Evolutionary conservation across 352 stramenopile species (phyloP), one percentile per base, ranked within the genome.

Genomic region (Phytopythium aichiense): DNA sequence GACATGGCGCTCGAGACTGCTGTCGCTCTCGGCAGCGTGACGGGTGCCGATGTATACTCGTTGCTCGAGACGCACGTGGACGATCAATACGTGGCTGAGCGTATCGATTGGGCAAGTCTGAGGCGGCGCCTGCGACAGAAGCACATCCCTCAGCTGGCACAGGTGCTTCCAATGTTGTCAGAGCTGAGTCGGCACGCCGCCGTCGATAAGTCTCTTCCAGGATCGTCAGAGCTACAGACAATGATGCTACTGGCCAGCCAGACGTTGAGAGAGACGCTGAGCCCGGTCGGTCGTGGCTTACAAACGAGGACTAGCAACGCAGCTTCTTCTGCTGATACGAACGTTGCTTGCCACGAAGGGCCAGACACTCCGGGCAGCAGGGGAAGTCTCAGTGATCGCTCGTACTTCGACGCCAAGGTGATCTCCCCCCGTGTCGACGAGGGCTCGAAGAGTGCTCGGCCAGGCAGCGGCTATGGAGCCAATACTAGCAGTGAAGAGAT

Each of bases 31-130:
- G 57, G 61, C 18, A 60, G 35, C 7, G 61, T 79, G 12, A 76
- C 74, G 8, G 23, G 52, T 6, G 65, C 60, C 37, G 79, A 90
- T 37, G 64, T 92, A 20, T 73, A 70, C 16, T 65, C 73, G 7
- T 43, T 87, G 15, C 49, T 90, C 0, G 79, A 87, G 50, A 56
- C 60, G 0, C 63, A 68, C 25, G 55, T 88, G 8, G 80, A 89
- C 22, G 76, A 89, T 28, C 79, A 88, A 22, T 84, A 72, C 48
- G 69, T 77, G 20, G 38, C 77, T 12, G 72, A 87, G 20, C 74
- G 75, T 42, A 65, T 87, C 22, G 79, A 89, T 63, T 71, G 83
- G 50, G 76, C 80, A 51, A 71, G 61, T 2, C 55, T 91, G 15
- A 65, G 74, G 20, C 48, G 62, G 1, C 65, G 79, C 49, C 53